These are phyloP conservation scores for Pezicula carpinea DNA, from an alignment of 2,329 filamentous ascomycete species.

Conservation along the genomic window DNA sequence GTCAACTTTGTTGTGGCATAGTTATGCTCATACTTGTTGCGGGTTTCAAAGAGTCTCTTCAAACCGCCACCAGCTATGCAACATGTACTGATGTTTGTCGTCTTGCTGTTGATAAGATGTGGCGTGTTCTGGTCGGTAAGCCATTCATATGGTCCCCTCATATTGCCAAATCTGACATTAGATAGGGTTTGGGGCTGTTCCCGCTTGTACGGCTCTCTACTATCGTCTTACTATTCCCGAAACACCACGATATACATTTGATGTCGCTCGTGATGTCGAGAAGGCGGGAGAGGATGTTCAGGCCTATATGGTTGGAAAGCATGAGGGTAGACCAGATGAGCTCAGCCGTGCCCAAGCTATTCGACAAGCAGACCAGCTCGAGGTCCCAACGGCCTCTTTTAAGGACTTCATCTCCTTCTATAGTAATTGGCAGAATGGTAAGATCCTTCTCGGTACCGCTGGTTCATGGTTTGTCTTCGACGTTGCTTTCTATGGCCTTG, in stretches of 20 bases:
- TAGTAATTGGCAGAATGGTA: slow-evolving; percentile 63
- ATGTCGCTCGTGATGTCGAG: slow-evolving; percentile 70
- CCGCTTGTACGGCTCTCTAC: slow-evolving; percentile 77
- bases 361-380: slow-evolving; percentile 40
- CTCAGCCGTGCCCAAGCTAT: slow-evolving; percentile 56
- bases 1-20: slow-evolving; percentile 73
- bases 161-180: neutral
- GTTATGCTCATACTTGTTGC: slow-evolving; percentile 70
- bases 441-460: slow-evolving; percentile 72
- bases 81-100: slow-evolving; percentile 61
- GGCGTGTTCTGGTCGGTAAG: slow-evolving; percentile 63
- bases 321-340: slow-evolving; percentile 61
- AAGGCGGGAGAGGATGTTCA: slow-evolving; percentile 69
- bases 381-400: slow-evolving; percentile 66
- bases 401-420: slow-evolving; percentile 70
- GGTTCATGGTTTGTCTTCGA: slow-evolving; percentile 79
- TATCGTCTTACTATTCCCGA: slow-evolving; percentile 82
- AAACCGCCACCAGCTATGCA: slow-evolving; percentile 43
- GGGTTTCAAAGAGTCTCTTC: slow-evolving; percentile 63
- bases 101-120: slow-evolving; percentile 79
- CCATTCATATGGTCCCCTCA: neutral
- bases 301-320: slow-evolving; percentile 64
- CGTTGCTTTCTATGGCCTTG: slow-evolving; percentile 61
- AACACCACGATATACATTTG: slow-evolving; percentile 84
- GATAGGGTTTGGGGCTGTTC: slow-evolving; percentile 68